phyloP scores from a whole-genome alignment of 1,284 basidiomycete genomes.

The Trichosporon sp. region DNA sequence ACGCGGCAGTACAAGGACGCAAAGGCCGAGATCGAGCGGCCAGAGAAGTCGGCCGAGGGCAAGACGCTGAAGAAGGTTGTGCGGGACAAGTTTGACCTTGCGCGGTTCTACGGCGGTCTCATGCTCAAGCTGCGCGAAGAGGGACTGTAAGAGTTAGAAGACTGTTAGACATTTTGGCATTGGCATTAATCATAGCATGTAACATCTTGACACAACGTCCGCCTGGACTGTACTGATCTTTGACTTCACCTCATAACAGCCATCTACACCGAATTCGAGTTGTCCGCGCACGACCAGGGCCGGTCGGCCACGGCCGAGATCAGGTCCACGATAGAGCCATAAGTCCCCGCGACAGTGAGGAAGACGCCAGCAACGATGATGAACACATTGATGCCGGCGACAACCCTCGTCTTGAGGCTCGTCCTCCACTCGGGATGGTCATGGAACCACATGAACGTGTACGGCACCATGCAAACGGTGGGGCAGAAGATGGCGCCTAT shows the following conservation, averaged over 20 bases:
- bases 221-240: no score
- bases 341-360: constrained; percentile 42
- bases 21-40: constrained; percentile 42
- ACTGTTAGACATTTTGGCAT: neutral
- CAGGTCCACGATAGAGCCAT: constrained; percentile 42
- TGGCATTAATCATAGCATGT: constrained; percentile 20
- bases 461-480: constrained; percentile 27
- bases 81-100: constrained; percentile 56
- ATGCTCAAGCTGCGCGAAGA: constrained; percentile 56
- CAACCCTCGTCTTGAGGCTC: neutral
- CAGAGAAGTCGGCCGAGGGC: constrained; percentile 30
- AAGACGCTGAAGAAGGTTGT: constrained; percentile 40
- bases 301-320: constrained; percentile 30
- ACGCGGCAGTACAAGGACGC: constrained; percentile 52
- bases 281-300: constrained; percentile 45
- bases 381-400: constrained; percentile 21
- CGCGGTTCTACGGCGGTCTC: constrained; percentile 56
- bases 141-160: constrained; percentile 42
- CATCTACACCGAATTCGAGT: constrained; percentile 17
- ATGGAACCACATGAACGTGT: constrained; percentile 44
- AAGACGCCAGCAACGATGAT: constrained; percentile 38
- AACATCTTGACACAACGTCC: constrained; percentile 6
- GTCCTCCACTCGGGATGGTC: constrained; percentile 32
- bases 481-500: constrained; percentile 40
- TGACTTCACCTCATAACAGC: neutral